A percentile compares a stretch with the other conserved stretches of the same genome.
Conservation (phyloP, 2,329 filamentous ascomycete species). For the Dendrostoma leiphaemia region DNA sequence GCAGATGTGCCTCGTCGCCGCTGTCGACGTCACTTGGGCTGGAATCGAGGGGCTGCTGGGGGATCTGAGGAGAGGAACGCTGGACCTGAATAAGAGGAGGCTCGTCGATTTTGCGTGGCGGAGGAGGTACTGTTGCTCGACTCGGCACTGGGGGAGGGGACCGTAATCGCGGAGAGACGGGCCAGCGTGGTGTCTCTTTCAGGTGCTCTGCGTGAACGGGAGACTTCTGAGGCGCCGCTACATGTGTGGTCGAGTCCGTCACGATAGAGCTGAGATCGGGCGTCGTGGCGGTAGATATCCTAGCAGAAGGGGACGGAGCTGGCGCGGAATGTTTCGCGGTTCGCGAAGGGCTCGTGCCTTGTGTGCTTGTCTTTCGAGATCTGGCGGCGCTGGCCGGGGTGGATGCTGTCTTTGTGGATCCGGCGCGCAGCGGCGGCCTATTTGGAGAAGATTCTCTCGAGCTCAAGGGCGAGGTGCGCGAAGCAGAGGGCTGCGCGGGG, state of each 20-base stretch:
- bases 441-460: conserved; percentile 48
- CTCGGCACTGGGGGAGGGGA: conserved; percentile 66
- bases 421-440: conserved; percentile 36
- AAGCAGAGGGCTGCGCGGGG: conserved; percentile 21
- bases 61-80: conserved; percentile 43
- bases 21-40: conserved; percentile 48
- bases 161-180: conserved; percentile 72
- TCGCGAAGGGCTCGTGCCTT: conserved; percentile 64
- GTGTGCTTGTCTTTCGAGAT: conserved; percentile 64
- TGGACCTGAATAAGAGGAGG: conserved; percentile 52
- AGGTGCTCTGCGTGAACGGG: conserved; percentile 44
- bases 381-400: conserved; percentile 37
- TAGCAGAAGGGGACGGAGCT: conserved; percentile 61
- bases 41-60: conserved; percentile 39
- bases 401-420: conserved; percentile 28
- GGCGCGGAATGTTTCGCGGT: conserved; percentile 49
- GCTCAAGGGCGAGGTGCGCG: conserved; percentile 29
- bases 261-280: conserved; percentile 61
- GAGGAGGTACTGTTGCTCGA: conserved; percentile 37
- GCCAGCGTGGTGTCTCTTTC: conserved; percentile 67
- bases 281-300: conserved; percentile 67
- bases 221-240: conserved; percentile 64
- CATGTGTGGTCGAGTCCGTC: conserved; percentile 60
- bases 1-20: conserved; percentile 48
- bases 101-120: conserved; percentile 47